Evolutionary conservation across 345 rosid genomes (phyloP).

Genomic region (Angophora floribunda): DNA sequence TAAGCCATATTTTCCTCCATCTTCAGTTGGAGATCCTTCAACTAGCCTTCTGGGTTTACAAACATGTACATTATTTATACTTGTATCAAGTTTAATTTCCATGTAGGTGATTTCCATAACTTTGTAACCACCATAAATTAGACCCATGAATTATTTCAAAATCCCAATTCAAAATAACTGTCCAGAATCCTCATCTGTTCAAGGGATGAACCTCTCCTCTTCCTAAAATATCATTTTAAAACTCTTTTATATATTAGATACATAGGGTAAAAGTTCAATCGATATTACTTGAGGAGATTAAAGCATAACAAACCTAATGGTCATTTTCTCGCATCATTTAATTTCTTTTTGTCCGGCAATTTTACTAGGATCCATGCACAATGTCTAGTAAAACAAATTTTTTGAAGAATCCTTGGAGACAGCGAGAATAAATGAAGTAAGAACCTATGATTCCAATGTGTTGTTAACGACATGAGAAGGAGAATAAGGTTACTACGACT

Average conservation of each 20-base stretch:
- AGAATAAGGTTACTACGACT: background rate
- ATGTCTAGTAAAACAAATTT: background rate
- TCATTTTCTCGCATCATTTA: background rate
- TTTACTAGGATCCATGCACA: background rate
- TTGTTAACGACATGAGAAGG: background rate
- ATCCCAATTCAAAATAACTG: background rate
- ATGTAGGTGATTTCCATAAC: background rate
- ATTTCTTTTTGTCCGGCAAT: background rate
- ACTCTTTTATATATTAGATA: background rate
- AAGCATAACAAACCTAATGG: background rate
- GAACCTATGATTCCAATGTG: background rate
- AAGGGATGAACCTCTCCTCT: background rate
- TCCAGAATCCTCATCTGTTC: background rate
- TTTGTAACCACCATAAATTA: background rate
- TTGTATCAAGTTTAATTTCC: background rate
- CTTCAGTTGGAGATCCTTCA: background rate
- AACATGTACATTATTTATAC: background rate
- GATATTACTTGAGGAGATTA: background rate
- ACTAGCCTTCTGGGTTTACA: background rate
- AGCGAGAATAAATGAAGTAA: background rate
- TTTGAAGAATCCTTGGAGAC: background rate
- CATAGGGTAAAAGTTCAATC: background rate
- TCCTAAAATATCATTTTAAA: background rate
- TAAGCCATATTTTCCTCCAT: background rate
- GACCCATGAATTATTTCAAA: background rate